Conservation (phyloP, 2,329 filamentous ascomycete species). For the Penicillium sp. region DNA sequence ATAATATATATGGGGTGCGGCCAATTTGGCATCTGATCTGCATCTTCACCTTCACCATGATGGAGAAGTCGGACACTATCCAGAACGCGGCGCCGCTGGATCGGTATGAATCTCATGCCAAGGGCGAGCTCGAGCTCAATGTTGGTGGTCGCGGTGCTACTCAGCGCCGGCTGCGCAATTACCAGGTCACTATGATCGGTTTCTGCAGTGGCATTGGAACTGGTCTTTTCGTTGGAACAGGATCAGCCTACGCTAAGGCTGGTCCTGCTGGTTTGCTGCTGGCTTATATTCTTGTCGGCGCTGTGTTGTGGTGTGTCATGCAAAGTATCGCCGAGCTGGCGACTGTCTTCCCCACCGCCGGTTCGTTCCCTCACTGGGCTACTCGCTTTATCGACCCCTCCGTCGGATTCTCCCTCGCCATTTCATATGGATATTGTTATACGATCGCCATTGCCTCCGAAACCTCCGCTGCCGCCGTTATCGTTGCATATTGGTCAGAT, state of each 20-base stretch:
- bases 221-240: conserved; percentile 81
- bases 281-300: conserved; percentile 60
- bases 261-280: conserved; percentile 75
- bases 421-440: conserved; percentile 77
- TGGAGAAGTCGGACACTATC: conserved; percentile 22
- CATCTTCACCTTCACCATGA: background rate
- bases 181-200: conserved; percentile 36
- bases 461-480: conserved; percentile 81
- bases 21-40: background rate
- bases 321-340: conserved; percentile 89
- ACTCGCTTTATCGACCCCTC: conserved; percentile 88
- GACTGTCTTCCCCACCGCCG: conserved; percentile 85
- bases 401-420: conserved; percentile 84
- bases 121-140: conserved; percentile 33
- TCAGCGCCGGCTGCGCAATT: conserved; percentile 36
- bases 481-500: conserved; percentile 73
- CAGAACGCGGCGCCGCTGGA: conserved; percentile 9
- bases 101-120: conserved; percentile 15
- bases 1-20: background rate
- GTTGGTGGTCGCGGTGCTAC: conserved; percentile 34
- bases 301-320: conserved; percentile 86
- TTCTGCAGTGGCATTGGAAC: conserved; percentile 56
- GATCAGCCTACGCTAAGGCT: conserved; percentile 66
- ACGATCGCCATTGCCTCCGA: conserved; percentile 77
- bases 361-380: conserved; percentile 87